Conservation (phyloP, 371 early-diverging fungal genomes). For the Circinella umbellata region DNA sequence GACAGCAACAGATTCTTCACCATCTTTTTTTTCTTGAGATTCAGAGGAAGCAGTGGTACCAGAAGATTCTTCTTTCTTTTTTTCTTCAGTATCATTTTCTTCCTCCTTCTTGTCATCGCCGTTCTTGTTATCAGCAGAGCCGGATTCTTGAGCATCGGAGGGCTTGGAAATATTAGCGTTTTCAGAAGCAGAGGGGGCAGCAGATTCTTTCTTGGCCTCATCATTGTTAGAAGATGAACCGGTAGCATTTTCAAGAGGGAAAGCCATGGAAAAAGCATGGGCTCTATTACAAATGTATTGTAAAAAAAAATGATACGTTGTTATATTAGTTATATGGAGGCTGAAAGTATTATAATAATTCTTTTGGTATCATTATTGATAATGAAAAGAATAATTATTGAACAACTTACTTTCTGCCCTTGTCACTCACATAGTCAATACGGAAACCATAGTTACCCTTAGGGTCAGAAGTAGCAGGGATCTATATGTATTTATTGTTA, state of each 20-base stretch:
- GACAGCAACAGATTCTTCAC: slow-evolving; percentile 19
- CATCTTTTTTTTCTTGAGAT: slow-evolving; percentile 13
- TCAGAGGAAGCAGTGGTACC: slow-evolving; percentile 18
- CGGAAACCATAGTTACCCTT: slow-evolving; percentile 19
- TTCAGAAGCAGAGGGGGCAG: slow-evolving; percentile 15
- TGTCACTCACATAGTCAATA: slow-evolving; percentile 15
- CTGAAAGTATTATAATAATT: no score
- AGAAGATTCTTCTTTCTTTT: background rate
- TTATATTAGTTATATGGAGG: no score
- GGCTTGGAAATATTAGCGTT: background rate
- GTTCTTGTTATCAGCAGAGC: background rate
- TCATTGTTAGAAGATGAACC: background rate
- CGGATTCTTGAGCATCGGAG: no score
- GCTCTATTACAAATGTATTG: slow-evolving; percentile 4
- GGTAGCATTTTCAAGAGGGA: slow-evolving; percentile 4
- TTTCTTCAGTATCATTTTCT: background rate
- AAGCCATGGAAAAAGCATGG: slow-evolving; percentile 16
- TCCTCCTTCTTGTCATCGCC: background rate
- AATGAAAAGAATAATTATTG: no score
- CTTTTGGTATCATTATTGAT: no score
- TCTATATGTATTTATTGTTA: background rate
- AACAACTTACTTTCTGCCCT: slow-evolving; percentile 16
- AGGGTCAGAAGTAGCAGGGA: slow-evolving; percentile 12
- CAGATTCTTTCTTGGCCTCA: background rate
- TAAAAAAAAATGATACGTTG: no score